Base-by-base conservation (phyloP, 2,329 filamentous ascomycete species). In the Grosmannia penicillata region DNA sequence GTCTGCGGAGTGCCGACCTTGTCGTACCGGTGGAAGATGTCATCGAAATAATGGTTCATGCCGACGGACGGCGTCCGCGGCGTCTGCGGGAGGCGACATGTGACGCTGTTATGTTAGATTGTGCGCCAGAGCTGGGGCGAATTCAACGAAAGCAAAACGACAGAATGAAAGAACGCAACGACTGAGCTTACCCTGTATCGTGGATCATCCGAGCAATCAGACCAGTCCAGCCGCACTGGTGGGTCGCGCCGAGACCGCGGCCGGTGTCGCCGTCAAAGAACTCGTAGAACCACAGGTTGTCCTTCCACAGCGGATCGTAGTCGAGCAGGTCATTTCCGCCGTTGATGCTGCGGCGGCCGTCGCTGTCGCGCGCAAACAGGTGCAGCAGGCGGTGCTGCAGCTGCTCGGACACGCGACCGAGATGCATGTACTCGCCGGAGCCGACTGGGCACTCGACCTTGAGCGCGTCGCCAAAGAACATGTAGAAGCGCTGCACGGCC, bases 201-300 rank as follows among this genome's bases (percentile, higher is more conserved):
- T 96, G 89, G 43, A 96, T 96, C 75, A 96, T 82, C 60, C 93
- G 87, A 21, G 89, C 89, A 56, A 96, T 86, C 48, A 96, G 60
- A 19, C 89, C 89, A 27, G 89, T 95, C 89, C 91, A 96, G 36
- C 89, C 89, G 53, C 85, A 94, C 58, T 96, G 91, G 58, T 96
- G 91, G 34, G 79, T 89, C 27, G 89, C 85, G 41, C 89, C 89
- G 1, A 96, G 70, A 14, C 91, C 89, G 48, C 86, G 80, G 13
- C 89, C 89, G 36, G 69, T 78, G 55, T 96, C 87, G 28, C 86
- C 89, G 53, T 96, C 89, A 54, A 96, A 96, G 67, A 93, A 96
- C 57, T 96, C 89, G 55, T 93, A 82, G 68, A 93, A 96, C 83
- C 85, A 95, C 50, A 96, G 66, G 52, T 87, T 75, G 51, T 93